These are phyloP conservation scores for Tylopilus sp. DNA, from an alignment of 768 basidiomycete species.

Conservation along the genomic window DNA sequence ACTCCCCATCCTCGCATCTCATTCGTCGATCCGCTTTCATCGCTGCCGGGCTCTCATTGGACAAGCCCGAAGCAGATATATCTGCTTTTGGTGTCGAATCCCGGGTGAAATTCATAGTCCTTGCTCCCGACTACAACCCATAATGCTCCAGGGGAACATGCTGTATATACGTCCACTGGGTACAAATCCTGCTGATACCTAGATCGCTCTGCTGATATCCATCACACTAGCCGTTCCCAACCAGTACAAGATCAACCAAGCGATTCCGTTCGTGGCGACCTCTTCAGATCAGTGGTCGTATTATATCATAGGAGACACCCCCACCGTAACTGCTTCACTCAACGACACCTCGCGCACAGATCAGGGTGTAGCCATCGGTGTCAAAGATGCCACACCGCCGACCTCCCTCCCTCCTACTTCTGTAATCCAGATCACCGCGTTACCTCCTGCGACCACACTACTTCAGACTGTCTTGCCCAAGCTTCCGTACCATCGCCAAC, in stretches of 20 bases:
- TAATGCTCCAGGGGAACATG: slow-evolving; percentile 17
- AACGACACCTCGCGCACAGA: background rate
- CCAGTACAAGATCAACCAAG: slow-evolving; percentile 16
- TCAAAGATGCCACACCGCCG: background rate
- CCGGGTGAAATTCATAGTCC: slow-evolving; percentile 40
- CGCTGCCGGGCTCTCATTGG: slow-evolving; percentile 69
- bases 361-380: background rate
- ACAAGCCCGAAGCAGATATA: slow-evolving; percentile 56
- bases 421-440: slow-evolving; percentile 34
- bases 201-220: slow-evolving; percentile 2
- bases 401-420: slow-evolving; percentile 10
- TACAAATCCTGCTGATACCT: slow-evolving; percentile 6
- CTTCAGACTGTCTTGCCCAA: slow-evolving; percentile 13
- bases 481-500: slow-evolving; percentile 18
- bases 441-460: slow-evolving; percentile 25
- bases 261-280: slow-evolving; percentile 3
- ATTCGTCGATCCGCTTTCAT: slow-evolving; percentile 77
- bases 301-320: slow-evolving; percentile 26
- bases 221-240: slow-evolving; percentile 5
- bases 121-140: slow-evolving; percentile 37
- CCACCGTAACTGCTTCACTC: slow-evolving; percentile 9
- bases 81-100: slow-evolving; percentile 63
- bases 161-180: slow-evolving; percentile 19
- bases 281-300: slow-evolving; percentile 37
- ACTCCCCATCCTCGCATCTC: slow-evolving; percentile 70